Base-by-base conservation (phyloP, 2,329 filamentous ascomycete species). In the Hymenoscyphus fructigenus region DNA sequence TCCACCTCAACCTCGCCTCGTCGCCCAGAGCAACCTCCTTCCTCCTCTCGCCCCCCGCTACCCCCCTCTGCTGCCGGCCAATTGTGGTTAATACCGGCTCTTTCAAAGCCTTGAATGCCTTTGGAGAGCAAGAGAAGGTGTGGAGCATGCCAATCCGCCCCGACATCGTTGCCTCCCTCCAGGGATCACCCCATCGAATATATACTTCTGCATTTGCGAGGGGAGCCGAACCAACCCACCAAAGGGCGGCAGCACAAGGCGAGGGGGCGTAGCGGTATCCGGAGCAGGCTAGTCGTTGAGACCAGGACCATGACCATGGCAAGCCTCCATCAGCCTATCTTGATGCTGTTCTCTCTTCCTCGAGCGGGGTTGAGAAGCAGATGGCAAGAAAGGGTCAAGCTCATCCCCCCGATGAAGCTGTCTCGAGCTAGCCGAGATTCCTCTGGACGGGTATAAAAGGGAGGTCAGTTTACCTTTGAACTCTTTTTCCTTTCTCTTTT, bases 381-480 rank as follows among this genome's bases (percentile, higher is more conserved):
- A 64, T 60, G 60, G 67, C 66, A 66, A 68, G 70, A 76, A 71
- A 67, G 75, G 73, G 72, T 76, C 71, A 73, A 72, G 70, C 66
- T 71, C 69, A 73, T 74, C 69, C 73, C 72, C 68, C 71, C 67
- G 66, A 70, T 72, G 66, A 66, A 68, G 66, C 67, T 66, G 57
- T 68, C 61, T 64, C 66, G 62, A 66, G 66, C 64, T 62, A 68
- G 66, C 66, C 63, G 69, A 69, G 66, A 61, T 65, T 53, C 60
- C 75, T 72, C 67, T 71, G 74, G 75, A 85, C 81, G 84, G 82
- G 80, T 88, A 89, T 89, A 89, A 89, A 88, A 87, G 79, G 84
- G 77, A 76, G 74, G 73, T 75, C 78, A 77, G 78, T 83, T 78
- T 78, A 82, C 80, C 71, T 76, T 73, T 76, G 77, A 73, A 73